Evolutionary conservation across 1,284 basidiomycete genomes (phyloP), one percentile per base, ranked within the genome.

Genomic region (Ganoderma lucidum): DNA sequence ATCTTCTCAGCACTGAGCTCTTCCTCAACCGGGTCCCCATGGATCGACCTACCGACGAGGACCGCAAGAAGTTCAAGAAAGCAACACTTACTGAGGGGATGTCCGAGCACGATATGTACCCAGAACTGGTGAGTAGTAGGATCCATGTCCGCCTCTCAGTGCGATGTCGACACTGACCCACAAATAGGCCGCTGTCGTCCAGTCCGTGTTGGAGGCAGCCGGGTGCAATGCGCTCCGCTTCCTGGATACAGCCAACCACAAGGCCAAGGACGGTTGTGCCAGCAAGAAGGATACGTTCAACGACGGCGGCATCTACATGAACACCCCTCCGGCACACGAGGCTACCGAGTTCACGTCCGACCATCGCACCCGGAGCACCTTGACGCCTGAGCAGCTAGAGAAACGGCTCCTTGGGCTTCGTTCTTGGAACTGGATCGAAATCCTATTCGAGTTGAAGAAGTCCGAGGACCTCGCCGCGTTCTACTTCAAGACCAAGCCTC

Each of bases 401-500:
- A 17, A n/a, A 1, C 55, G 55, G 0, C 14, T 19, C 19, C 55
- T 58, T 10, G 55, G 55, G 15, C 32, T 17, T 6, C 55, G 55
- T 2, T 53, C 28, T 6, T 30, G 51, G 51, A 14, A 14, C 51
- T 53, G 51, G 51, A 28, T 53, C 14, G 28, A 58, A 15, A 19
- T 58, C 30, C 17, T 15, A 2, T 35, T 58, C 14, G 55, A 58
- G 32, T 1, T 35, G 6, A 58, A 58, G 32, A 15, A 6, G 14
- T 8, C 15, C 5, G 55, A 32, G 17, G 6, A 58, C 2, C 4
- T 8, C 55, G 2, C 55, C 6, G 55, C 55, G 30, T 58, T 58
- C 55, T 58, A 58, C 32, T 58, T 58, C 55, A 58, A 58, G 32
- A 37, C 30, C 32, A 37, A n/a, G 17, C 55, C 55, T 58, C 35